These are phyloP conservation scores for Apiospora aurea DNA, from an alignment of 2,329 filamentous ascomycete genomes.

Conservation along the genomic window DNA sequence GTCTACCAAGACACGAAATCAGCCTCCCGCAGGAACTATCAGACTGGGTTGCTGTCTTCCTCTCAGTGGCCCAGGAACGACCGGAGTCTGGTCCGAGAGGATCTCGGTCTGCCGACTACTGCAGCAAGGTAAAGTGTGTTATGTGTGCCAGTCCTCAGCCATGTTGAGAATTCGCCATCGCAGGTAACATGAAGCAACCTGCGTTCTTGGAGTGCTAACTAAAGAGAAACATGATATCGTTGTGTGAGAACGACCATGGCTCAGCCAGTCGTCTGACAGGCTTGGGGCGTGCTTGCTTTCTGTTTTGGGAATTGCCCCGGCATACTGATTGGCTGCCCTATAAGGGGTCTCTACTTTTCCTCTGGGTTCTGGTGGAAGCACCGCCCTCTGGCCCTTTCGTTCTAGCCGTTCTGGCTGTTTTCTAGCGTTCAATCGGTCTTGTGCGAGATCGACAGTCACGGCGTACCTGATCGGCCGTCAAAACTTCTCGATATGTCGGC, in stretches of 20 bases:
- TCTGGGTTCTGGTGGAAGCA: neutral
- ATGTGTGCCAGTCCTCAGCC: neutral
- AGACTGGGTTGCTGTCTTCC: neutral
- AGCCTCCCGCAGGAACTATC: neutral
- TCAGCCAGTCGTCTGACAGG: slow-evolving; percentile 4
- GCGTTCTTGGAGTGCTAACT: neutral
- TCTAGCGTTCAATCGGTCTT: slow-evolving; percentile 6
- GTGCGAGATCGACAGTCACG: slow-evolving; percentile 26
- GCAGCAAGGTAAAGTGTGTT: slow-evolving; percentile 6
- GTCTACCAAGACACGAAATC: neutral
- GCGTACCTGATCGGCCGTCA: slow-evolving; percentile 20
- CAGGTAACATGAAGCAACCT: neutral
- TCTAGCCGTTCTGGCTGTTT: neutral
- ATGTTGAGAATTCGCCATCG: neutral
- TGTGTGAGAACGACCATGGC: neutral
- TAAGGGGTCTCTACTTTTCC: slow-evolving; percentile 10
- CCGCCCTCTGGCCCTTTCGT: slow-evolving; percentile 8
- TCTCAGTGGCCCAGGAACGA: slow-evolving; percentile 8
- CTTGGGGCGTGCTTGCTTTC: neutral
- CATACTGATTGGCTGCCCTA: slow-evolving; percentile 21
- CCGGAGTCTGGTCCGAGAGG: neutral
- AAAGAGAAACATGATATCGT: neutral
- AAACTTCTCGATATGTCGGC: slow-evolving; percentile 7
- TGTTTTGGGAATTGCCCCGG: slow-evolving; percentile 8
- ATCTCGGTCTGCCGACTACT: neutral